Evolutionary conservation across 441 rosid genomes (phyloP), one percentile per base, ranked within the genome.

Genomic region (Croton setiger): DNA sequence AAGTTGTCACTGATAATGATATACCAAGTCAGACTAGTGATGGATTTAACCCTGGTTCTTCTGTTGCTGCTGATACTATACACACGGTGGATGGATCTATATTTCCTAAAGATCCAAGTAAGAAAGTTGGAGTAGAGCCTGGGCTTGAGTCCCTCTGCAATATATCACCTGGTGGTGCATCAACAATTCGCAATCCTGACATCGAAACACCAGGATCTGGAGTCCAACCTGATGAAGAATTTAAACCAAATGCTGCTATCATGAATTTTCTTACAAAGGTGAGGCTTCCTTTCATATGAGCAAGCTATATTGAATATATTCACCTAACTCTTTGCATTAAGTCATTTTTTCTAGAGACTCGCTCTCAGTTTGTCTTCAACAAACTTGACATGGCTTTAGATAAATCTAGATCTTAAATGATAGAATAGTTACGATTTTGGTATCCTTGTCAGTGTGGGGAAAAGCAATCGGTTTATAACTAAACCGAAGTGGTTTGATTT

Each of bases 241-340:
- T 96, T 82, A 96, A 96, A 82, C 99, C 98, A 44, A 96, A 96
- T 85, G 97, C 98, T 74, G 99, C 99, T 58, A 96, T 96, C 63
- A 96, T 96, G 79, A 96, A 89, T 80, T 95, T 95, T 79, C 96
- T 95, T 43, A 92, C 92, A 80, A 79, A 97, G 72, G 99, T 96
- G 78, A 89, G 98, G 51, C 69, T 68, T 76, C 67, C 63, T 75
- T 72, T 74, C 49, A 23, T 47, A 52, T 48, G 33, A 68, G 43
- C 43, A 51, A 39, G 36, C 54, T 64, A 37, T 69, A 65, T 56
- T 27, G 64, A 64, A 51, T 66, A 64, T 18, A 43, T 10, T 18
- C 41, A 48, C 18, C 67, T 44, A 39, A 60, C 61, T 52, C 10
- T 63, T 17, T 14, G 39, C 54, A n/a, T 31, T 31, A 33, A 48